These are phyloP conservation scores for Magnaporthales sp. DNA, from an alignment of 2,329 filamentous ascomycete genomes.

Conservation along the genomic window DNA sequence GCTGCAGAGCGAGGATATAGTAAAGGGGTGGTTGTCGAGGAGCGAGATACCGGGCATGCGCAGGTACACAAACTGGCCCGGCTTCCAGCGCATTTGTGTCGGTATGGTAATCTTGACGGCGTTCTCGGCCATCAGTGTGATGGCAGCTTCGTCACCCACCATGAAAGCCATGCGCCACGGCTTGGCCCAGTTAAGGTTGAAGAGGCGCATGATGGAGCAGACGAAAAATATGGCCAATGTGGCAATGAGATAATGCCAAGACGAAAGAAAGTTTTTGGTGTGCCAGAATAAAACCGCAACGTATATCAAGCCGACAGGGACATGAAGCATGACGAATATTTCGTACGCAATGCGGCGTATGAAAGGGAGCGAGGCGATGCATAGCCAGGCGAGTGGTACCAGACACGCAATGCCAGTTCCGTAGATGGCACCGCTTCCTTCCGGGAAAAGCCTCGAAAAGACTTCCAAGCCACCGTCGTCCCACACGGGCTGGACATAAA, in stretches of 20 bases:
- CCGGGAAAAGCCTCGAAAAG: constrained; percentile 61
- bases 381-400: constrained; percentile 74
- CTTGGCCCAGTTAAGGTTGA: constrained; percentile 84
- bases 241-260: constrained; percentile 81
- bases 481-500: constrained; percentile 83
- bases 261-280: constrained; percentile 82
- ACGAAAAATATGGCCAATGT: constrained; percentile 70
- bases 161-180: constrained; percentile 73
- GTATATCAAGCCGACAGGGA: constrained; percentile 73
- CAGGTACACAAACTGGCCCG: constrained; percentile 90
- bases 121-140: constrained; percentile 84
- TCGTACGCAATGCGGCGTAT: constrained; percentile 76
- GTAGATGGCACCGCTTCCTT: constrained; percentile 62
- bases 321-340: constrained; percentile 72
- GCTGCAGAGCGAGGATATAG: constrained; percentile 84
- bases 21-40: constrained; percentile 92
- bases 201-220: constrained; percentile 66
- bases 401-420: constrained; percentile 78
- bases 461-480: constrained; percentile 64
- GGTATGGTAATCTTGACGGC: constrained; percentile 94
- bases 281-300: constrained; percentile 91
- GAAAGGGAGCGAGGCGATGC: constrained; percentile 72
- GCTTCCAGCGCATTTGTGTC: constrained; percentile 85
- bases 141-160: constrained; percentile 83
- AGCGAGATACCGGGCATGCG: constrained; percentile 88